Evolutionary conservation across 2,329 filamentous ascomycete species (phyloP).

Genomic region (Madurella mycetomatis): DNA sequence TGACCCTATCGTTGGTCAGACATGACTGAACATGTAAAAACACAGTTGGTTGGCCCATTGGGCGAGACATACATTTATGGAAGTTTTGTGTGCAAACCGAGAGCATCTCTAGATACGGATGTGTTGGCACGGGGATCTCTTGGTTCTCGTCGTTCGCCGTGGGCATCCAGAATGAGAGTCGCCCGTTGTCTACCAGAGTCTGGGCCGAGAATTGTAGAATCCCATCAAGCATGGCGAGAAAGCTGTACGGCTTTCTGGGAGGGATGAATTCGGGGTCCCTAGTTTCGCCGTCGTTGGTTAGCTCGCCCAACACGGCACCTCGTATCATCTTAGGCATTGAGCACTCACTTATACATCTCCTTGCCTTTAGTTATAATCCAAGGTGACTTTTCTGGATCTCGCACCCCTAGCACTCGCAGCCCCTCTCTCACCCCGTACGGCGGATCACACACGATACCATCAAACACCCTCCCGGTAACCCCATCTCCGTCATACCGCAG

Average conservation of each 20-base stretch:
- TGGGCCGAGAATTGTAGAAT: constrained; percentile 76
- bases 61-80: constrained; percentile 64
- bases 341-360: constrained; percentile 60
- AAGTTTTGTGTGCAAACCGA: constrained; percentile 81
- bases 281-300: not conserved
- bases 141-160: constrained; percentile 75
- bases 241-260: constrained; percentile 89
- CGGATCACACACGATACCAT: constrained; percentile 92
- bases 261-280: constrained; percentile 68
- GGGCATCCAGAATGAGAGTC: constrained; percentile 96
- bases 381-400: constrained; percentile 58
- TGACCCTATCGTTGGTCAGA: constrained; percentile 57
- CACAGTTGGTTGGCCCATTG: not conserved
- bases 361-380: constrained; percentile 65
- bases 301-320: not conserved
- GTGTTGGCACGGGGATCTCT: constrained; percentile 70
- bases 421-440: constrained; percentile 95
- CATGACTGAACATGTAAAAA: constrained; percentile 13
- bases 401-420: constrained; percentile 75
- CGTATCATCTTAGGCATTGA: not conserved
- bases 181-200: constrained; percentile 71
- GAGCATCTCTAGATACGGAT: constrained; percentile 69
- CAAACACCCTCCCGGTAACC: constrained; percentile 53
- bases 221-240: constrained; percentile 83
- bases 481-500: constrained; percentile 27